Evolutionary conservation across 108 stramenopile genomes (phyloP), one percentile per base, ranked within the genome.

Genomic region (Cyclotella baltica): DNA sequence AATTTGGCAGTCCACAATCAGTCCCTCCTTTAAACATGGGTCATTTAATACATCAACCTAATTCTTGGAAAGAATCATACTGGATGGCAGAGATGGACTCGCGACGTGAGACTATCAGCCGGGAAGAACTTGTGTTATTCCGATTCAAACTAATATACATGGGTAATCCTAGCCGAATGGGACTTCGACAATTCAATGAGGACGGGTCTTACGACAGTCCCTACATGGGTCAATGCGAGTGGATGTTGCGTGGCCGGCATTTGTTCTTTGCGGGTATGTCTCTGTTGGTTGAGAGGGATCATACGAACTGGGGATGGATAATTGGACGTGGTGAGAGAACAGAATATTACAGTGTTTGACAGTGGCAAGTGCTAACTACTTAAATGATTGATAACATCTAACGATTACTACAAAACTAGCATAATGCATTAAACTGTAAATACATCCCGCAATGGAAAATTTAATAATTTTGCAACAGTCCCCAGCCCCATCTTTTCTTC

Each of bases 71-170:
- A 52, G 79, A 80, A 46, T 29, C 73, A 15, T 80, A 80, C 34
- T 33, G 66, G 3, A 68, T 75, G 73, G 79, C 79, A 40, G 79
- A 80, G 62, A 62, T 75, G n/a, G 73, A 80, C 53, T 74, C 73
- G 5, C 62, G 65, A 9, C 72, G 79, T 1, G 25, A 38, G 38
- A 29, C 0, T 0, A 58, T 80, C 28, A 28, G 47, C 1, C 35
- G 65, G 27, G 73, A 80, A 40, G 79, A 80, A 68, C 4, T 80
- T 6, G 34, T 58, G 19, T 20, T 58, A 22, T 80, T 75, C 25
- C 31, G 34, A 38, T 80, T 72, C 63, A 30, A 74, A 59, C 66
- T 80, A 0, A 62, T 75, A 37, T 80, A 80, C 38, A 55, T 59
- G n/a, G 79, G 79, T 20, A 4, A 31, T 15, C 79, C 79, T n/a